These are phyloP conservation scores for Ophiostoma sp. DNA, from an alignment of 2,329 filamentous ascomycete genomes.

Conservation along the genomic window DNA sequence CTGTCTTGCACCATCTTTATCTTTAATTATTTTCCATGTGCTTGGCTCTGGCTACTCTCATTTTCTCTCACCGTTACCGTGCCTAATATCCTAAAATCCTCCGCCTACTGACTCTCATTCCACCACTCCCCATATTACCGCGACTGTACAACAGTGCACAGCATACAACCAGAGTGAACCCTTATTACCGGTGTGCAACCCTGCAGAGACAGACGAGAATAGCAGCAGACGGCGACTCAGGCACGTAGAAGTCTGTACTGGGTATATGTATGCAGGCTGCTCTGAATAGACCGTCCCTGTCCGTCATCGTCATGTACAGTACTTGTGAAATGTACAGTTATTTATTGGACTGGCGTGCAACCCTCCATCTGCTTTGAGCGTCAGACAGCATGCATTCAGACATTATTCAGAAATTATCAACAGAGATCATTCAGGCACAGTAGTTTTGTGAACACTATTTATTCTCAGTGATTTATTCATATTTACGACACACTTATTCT, in stretches of 20 bases:
- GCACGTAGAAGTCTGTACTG: not conserved
- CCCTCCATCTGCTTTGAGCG: not conserved
- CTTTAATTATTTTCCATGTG: not conserved
- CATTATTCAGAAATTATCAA: not conserved
- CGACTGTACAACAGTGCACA: not conserved
- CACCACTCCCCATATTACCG: not conserved
- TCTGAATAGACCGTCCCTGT: not conserved
- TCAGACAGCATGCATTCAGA: not conserved
- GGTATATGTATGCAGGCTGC: not conserved
- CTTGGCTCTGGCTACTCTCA: not conserved
- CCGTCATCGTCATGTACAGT: not conserved
- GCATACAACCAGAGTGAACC: conserved; percentile 5
- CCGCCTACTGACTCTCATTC: not conserved
- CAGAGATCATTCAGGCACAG: not conserved
- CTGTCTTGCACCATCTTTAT: not conserved
- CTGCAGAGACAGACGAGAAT: not conserved
- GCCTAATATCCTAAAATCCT: not conserved
- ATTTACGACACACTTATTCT: not conserved
- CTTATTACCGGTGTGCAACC: conserved; percentile 6
- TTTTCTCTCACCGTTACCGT: not conserved
- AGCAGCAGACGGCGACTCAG: not conserved
- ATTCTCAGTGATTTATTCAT: not conserved
- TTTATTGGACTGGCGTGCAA: conserved; percentile 3
- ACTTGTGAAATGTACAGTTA: not conserved
- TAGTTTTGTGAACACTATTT: no score